phyloP scores from a whole-genome alignment of 1,284 basidiomycete genomes.

The Cronartium ribicola region DNA sequence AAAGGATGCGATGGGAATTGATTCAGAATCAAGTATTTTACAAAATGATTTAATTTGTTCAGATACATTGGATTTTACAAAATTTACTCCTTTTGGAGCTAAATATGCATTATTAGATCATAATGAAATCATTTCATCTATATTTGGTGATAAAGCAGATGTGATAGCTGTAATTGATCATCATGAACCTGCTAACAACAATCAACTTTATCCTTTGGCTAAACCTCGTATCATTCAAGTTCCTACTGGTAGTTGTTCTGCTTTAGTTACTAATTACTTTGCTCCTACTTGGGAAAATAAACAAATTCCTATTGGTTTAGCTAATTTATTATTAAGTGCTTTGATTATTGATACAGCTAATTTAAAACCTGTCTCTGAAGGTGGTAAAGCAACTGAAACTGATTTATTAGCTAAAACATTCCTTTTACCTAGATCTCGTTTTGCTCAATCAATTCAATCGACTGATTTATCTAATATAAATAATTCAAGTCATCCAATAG shows the following conservation, averaged over 20 bases:
- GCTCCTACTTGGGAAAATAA: conserved; percentile 50
- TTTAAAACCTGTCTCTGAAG: conserved; percentile 58
- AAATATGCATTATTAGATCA: conserved; percentile 82
- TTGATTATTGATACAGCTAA: conserved; percentile 79
- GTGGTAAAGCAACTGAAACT: conserved; percentile 66
- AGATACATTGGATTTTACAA: conserved; percentile 48
- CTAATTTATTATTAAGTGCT: conserved; percentile 70
- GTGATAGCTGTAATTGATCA: conserved; percentile 87
- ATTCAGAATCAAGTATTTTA: conserved; percentile 57
- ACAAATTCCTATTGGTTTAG: conserved; percentile 57
- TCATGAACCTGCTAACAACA: conserved; percentile 71
- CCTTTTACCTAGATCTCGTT: conserved; percentile 54
- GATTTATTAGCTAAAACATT: conserved; percentile 64
- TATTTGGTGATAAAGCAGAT: conserved; percentile 54
- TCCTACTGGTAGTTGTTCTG: conserved; percentile 69
- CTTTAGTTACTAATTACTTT: conserved; percentile 65
- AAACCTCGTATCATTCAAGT: conserved; percentile 62
- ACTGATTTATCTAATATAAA: conserved; percentile 44
- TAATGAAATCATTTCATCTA: conserved; percentile 65
- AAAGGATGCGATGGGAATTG: conserved; percentile 16
- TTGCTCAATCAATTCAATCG: conserved; percentile 38
- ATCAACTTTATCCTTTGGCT: conserved; percentile 59
- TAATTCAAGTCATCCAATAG: conserved; percentile 26
- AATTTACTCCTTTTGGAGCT: conserved; percentile 58
- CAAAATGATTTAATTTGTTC: conserved; percentile 59